Evolutionary conservation across 192 early-diverging fungal genomes (phyloP).

Genomic region (Coemansia sp.): DNA sequence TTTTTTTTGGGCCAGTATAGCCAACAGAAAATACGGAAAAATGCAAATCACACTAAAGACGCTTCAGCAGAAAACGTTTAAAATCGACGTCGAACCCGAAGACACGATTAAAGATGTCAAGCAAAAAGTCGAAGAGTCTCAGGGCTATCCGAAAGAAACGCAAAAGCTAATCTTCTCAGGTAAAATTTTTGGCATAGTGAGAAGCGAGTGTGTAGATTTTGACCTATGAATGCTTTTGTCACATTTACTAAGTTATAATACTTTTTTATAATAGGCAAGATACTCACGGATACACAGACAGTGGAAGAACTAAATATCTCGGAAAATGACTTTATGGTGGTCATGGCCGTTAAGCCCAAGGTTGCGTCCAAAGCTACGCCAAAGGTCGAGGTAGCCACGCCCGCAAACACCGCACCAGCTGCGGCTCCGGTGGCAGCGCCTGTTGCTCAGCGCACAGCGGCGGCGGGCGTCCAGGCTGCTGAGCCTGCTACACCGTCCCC

Average conservation of each 20-base stretch:
- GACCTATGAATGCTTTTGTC: too few species aligned
- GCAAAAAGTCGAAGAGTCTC: conserved; percentile 68
- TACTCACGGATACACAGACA: conserved; percentile 77
- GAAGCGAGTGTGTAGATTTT: not conserved
- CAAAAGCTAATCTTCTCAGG: conserved; percentile 88
- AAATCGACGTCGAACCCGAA: conserved; percentile 72
- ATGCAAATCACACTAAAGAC: conserved; percentile 91
- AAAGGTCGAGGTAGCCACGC: conserved; percentile 31
- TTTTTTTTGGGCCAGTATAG: not conserved
- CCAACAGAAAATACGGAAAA: not conserved
- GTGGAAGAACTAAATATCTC: conserved; percentile 75
- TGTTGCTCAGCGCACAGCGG: conserved; percentile 39
- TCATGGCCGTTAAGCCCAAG: conserved; percentile 87
- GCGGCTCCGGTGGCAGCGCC: conserved; percentile 46
- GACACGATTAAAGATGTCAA: conserved; percentile 78
- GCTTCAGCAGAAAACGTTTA: conserved; percentile 83
- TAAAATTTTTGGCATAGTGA: not conserved
- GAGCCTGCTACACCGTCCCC: conserved; percentile 55
- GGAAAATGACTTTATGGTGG: conserved; percentile 94
- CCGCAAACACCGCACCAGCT: conserved; percentile 38
- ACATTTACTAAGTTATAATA: conserved; percentile 21
- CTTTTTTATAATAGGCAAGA: conserved; percentile 67
- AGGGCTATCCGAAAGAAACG: conserved; percentile 68
- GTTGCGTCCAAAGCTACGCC: conserved; percentile 30
- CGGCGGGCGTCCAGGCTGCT: conserved; percentile 33